Conservation (phyloP, 495 filamentous ascomycete species). For the Aeminium ludgeri region DNA sequence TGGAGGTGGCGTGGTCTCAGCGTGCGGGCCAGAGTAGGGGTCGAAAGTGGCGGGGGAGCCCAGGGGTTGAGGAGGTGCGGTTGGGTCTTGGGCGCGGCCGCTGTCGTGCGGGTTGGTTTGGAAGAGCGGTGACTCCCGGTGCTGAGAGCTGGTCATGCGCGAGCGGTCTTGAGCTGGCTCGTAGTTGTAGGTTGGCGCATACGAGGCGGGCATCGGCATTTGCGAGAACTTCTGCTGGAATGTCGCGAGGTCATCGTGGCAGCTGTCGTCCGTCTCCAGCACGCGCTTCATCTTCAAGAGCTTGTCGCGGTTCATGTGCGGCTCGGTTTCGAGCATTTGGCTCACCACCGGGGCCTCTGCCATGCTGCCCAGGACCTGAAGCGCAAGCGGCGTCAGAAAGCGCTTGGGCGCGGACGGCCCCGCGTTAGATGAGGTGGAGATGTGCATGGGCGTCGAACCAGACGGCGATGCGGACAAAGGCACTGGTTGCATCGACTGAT, state of each 20-base stretch:
- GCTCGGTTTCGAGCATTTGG: constrained; percentile 10
- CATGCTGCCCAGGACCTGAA: constrained; percentile 12
- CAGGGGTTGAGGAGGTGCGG: constrained; percentile 2
- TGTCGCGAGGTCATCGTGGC: constrained; percentile 6
- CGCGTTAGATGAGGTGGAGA: no score
- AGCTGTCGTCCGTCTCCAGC: constrained; percentile 5
- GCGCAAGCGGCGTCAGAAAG: constrained; percentile 12
- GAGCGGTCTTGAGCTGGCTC: neutral
- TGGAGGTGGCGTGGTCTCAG: constrained; percentile 1
- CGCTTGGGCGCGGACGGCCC: neutral
- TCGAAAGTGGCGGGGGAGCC: constrained; percentile 7
- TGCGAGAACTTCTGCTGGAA: constrained; percentile 7
- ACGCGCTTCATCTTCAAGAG: constrained; percentile 13
- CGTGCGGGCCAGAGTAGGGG: neutral
- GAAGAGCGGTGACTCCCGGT: constrained; percentile 4
- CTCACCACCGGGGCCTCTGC: constrained; percentile 14
- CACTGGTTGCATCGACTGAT: constrained; percentile 10
- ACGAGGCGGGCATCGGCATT: constrained; percentile 2
- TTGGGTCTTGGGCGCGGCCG: neutral
- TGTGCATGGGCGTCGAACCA: neutral
- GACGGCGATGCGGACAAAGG: constrained; percentile 4
- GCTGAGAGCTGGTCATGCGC: neutral
- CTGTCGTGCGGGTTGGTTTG: neutral
- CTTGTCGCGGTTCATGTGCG: constrained; percentile 18
- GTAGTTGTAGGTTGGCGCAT: constrained; percentile 6